These are phyloP conservation scores for Diplodia sapinea DNA, from an alignment of 2,329 filamentous ascomycete genomes.

Conservation along the genomic window DNA sequence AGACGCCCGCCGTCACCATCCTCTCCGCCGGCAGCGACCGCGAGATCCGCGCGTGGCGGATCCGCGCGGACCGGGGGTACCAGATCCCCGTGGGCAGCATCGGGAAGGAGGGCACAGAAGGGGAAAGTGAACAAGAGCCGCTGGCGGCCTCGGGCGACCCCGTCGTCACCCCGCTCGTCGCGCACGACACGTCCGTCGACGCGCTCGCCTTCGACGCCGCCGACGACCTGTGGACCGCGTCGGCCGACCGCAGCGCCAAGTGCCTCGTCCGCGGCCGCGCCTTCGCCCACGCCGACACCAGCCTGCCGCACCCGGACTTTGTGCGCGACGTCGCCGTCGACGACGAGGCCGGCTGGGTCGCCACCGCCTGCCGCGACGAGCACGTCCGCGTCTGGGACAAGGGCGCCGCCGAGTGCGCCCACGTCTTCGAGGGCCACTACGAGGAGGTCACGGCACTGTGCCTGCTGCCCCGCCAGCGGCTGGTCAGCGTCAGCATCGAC, in stretches of 20 bases:
- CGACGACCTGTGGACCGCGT: constrained; percentile 88
- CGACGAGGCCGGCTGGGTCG: constrained; percentile 73
- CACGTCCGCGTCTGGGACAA: constrained; percentile 88
- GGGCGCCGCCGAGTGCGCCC: constrained; percentile 72
- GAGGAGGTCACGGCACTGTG: constrained; percentile 88
- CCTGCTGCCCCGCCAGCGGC: constrained; percentile 60
- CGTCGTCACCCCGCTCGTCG: constrained; percentile 65
- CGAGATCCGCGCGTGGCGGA: constrained; percentile 75
- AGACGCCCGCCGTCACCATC: constrained; percentile 57
- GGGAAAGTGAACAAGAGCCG: constrained; percentile 38
- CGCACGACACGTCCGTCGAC: constrained; percentile 92
- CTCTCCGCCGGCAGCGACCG: constrained; percentile 72
- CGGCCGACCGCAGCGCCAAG: constrained; percentile 86
- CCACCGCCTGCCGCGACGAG: constrained; percentile 91
- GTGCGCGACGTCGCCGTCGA: constrained; percentile 79
- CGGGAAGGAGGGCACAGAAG: constrained; percentile 34
- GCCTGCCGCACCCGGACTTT: constrained; percentile 82
- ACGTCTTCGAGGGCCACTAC: constrained; percentile 81
- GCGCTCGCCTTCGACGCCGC: constrained; percentile 74
- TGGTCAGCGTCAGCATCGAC: constrained; percentile 85
- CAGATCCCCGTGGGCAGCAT: constrained; percentile 23
- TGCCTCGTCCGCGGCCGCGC: constrained; percentile 68
- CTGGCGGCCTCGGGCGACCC: constrained; percentile 33
- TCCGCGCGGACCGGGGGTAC: constrained; percentile 57
- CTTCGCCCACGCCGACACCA: constrained; percentile 72